phyloP scores from a whole-genome alignment of 2,329 filamentous ascomycete genomes.

The Biscogniauxia sp. region DNA sequence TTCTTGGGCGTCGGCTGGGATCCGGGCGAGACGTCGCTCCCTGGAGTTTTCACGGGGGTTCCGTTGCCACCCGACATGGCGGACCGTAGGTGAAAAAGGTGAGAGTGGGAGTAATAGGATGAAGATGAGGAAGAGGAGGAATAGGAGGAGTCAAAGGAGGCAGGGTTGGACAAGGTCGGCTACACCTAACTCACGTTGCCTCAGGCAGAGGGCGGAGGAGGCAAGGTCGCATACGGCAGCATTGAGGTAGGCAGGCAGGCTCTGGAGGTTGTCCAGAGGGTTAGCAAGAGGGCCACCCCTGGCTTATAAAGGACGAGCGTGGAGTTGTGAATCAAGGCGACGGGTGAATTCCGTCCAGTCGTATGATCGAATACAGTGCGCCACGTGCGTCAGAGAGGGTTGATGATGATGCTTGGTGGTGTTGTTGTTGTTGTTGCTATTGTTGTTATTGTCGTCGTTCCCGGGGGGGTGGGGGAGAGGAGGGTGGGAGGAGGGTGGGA shows the following conservation, averaged over 20 bases:
- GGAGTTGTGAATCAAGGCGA: neutral
- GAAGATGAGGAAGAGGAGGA: neutral
- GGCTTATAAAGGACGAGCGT: neutral
- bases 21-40: conserved; percentile 27
- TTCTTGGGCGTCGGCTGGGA: conserved; percentile 26
- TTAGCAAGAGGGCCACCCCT: neutral
- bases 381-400: neutral
- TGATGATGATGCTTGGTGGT: neutral
- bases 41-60: conserved; percentile 24
- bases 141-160: conserved; percentile 1
- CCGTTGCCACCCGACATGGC: conserved; percentile 27
- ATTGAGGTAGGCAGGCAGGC: conserved; percentile 29
- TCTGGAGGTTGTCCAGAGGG: neutral
- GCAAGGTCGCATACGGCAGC: conserved; percentile 36
- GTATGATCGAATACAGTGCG: neutral
- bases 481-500: too few relatives aligned
- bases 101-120: conserved; percentile 8
- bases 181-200: conserved; percentile 40
- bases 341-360: neutral
- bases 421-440: neutral
- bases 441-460: neutral
- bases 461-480: too few relatives aligned
- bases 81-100: conserved; percentile 11
- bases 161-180: neutral
- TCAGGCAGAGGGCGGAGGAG: conserved; percentile 43